phyloP scores from a whole-genome alignment of 495 filamentous ascomycete genomes.

The Neurospora sp. region DNA sequence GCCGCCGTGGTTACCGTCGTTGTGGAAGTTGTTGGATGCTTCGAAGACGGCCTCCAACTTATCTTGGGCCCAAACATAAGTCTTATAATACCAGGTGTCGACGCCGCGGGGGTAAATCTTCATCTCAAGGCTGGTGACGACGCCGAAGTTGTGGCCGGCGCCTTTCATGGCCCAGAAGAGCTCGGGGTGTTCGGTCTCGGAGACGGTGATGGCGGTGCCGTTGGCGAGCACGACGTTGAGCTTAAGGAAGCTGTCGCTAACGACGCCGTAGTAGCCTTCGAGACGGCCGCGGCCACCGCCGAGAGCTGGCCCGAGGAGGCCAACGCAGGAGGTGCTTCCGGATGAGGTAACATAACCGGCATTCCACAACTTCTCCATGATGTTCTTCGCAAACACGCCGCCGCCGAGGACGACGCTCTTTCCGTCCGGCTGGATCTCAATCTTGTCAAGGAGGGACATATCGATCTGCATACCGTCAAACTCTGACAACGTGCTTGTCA shows the following conservation, averaged over 20 bases:
- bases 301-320: slow-evolving; percentile 15
- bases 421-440: slow-evolving; percentile 31
- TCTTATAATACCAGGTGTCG: slow-evolving; percentile 34
- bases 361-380: slow-evolving; percentile 28
- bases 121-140: slow-evolving; percentile 40
- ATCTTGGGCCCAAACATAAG: slow-evolving; percentile 36
- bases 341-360: slow-evolving; percentile 24
- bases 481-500: slow-evolving; percentile 28
- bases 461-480: slow-evolving; percentile 43
- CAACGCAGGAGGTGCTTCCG: slow-evolving; percentile 34
- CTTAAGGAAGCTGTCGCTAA: slow-evolving; percentile 48
- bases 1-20: slow-evolving; percentile 29
- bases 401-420: slow-evolving; percentile 42
- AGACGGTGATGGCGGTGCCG: slow-evolving; percentile 33
- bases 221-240: slow-evolving; percentile 47
- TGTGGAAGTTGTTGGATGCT: slow-evolving; percentile 33
- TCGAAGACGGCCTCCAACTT: slow-evolving; percentile 37
- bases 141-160: slow-evolving; percentile 55
- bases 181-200: slow-evolving; percentile 30
- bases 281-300: slow-evolving; percentile 54
- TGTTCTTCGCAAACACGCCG: slow-evolving; percentile 28
- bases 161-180: slow-evolving; percentile 50
- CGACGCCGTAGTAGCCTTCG: slow-evolving; percentile 49
- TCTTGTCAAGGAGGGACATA: slow-evolving; percentile 30
- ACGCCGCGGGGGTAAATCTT: slow-evolving; percentile 35